Conservation (phyloP, 352 stramenopile genomes). For the Globisporangium lucens region DNA sequence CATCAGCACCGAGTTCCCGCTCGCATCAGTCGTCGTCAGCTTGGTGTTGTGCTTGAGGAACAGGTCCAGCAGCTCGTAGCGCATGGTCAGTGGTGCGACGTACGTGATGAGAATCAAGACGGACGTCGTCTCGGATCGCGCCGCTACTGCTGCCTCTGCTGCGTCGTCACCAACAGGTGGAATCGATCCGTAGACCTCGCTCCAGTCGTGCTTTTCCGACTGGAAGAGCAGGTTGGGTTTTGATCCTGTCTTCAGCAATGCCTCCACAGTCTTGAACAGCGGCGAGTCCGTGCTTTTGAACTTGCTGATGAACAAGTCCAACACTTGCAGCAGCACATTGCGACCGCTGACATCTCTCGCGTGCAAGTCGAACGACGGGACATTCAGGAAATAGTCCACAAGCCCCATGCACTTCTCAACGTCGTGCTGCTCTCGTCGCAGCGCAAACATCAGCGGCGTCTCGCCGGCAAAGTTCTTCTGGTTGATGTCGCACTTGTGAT, state of each 20-base stretch:
- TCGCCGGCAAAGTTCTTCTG: conserved; percentile 37
- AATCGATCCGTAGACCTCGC: conserved; percentile 48
- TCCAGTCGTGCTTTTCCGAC: conserved; percentile 12
- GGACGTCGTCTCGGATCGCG: conserved; percentile 33
- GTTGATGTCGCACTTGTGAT: conserved; percentile 50
- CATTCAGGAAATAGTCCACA: conserved; percentile 43
- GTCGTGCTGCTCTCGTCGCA: conserved; percentile 25
- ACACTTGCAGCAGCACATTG: neutral
- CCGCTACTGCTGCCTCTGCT: conserved; percentile 36
- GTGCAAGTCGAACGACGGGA: conserved; percentile 31
- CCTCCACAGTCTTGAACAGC: neutral
- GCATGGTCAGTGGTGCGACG: conserved; percentile 29
- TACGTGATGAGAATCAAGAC: conserved; percentile 1
- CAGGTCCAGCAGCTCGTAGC: conserved; percentile 24
- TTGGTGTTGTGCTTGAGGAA: conserved; percentile 29
- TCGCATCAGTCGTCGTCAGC: conserved; percentile 35
- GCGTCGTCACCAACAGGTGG: conserved; percentile 21
- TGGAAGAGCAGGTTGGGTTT: neutral
- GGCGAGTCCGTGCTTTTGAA: neutral
- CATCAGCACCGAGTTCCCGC: conserved; percentile 58
- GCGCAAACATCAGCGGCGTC: conserved; percentile 41
- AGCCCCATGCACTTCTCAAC: conserved; percentile 29
- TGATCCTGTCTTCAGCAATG: neutral
- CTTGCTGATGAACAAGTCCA: conserved; percentile 1
- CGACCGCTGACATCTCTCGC: conserved; percentile 22